These are phyloP conservation scores for Populus pruinosa DNA, from an alignment of 345 rosid species.

Conservation along the genomic window DNA sequence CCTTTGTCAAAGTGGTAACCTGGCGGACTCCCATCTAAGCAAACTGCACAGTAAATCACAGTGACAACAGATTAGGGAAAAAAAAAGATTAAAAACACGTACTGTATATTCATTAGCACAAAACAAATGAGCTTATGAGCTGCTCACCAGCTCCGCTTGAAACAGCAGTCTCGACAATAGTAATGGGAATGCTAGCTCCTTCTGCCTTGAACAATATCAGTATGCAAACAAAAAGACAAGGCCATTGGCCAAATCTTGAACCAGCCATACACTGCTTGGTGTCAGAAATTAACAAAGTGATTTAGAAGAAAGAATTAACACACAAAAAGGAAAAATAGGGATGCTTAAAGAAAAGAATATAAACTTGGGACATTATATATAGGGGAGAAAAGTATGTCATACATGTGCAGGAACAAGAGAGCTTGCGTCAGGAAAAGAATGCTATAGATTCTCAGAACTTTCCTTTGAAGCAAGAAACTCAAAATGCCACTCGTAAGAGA, in stretches of 20 bases:
- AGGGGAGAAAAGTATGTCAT: neutral
- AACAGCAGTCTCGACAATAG: constrained; percentile 15
- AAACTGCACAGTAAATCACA: constrained; percentile 44
- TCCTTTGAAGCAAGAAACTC: neutral
- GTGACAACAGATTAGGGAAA: neutral
- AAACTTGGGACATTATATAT: neutral
- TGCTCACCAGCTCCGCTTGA: constrained; percentile 25
- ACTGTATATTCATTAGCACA: neutral
- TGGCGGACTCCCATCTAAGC: constrained; percentile 96
- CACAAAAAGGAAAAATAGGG: neutral
- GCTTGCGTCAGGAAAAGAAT: neutral
- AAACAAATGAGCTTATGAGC: neutral
- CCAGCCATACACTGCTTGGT: constrained; percentile 9
- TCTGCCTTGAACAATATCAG: constrained; percentile 8
- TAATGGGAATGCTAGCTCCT: constrained; percentile 18
- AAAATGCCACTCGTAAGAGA: neutral
- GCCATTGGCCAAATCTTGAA: constrained; percentile 14
- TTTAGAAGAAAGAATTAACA: neutral
- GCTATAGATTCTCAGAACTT: neutral
- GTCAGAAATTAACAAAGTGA: neutral
- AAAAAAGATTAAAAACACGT: neutral
- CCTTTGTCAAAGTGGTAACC: constrained; percentile 83
- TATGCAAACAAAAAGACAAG: neutral
- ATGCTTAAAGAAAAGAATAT: neutral
- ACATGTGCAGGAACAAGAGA: neutral